Evolutionary conservation across 331 rosid genomes (phyloP).

Genomic region (Rosa hybrid): DNA sequence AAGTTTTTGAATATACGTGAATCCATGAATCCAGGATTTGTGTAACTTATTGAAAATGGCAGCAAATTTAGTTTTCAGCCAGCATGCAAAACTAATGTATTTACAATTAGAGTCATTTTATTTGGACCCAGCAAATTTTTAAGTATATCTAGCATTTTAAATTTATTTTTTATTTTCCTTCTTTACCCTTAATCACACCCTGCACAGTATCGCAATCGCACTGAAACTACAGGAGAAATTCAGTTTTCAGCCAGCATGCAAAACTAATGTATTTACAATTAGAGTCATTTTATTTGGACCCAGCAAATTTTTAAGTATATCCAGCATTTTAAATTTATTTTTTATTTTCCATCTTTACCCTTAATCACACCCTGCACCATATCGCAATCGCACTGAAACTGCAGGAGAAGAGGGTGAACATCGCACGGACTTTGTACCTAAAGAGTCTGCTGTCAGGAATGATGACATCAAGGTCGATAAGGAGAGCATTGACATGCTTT

Average conservation of each 20-base stretch:
- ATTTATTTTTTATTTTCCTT: too few species aligned
- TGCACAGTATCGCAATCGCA: too few species aligned
- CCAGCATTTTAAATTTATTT: too few species aligned
- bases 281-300: too few species aligned
- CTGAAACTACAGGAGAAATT: neutral
- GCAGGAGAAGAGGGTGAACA: conserved; percentile 82
- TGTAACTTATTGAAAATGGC: neutral
- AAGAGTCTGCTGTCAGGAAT: conserved; percentile 54
- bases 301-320: too few species aligned
- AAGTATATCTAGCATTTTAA: too few species aligned
- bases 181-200: too few species aligned
- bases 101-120: too few species aligned
- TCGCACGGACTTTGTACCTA: conserved; percentile 83
- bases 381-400: conserved; percentile 58
- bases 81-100: neutral
- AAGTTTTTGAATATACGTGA: neutral
- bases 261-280: neutral
- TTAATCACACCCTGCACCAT: too few species aligned
- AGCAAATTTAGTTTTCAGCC: neutral
- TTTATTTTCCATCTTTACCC: too few species aligned
- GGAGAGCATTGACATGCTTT: conserved; percentile 73
- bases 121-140: too few species aligned
- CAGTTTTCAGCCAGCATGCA: neutral
- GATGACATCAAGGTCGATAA: conserved; percentile 58
- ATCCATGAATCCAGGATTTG: neutral